A percentile compares a stretch with the other conserved stretches of the same genome.
phyloP scores from a whole-genome alignment of 768 basidiomycete genomes.

The Serendipita sp. region DNA sequence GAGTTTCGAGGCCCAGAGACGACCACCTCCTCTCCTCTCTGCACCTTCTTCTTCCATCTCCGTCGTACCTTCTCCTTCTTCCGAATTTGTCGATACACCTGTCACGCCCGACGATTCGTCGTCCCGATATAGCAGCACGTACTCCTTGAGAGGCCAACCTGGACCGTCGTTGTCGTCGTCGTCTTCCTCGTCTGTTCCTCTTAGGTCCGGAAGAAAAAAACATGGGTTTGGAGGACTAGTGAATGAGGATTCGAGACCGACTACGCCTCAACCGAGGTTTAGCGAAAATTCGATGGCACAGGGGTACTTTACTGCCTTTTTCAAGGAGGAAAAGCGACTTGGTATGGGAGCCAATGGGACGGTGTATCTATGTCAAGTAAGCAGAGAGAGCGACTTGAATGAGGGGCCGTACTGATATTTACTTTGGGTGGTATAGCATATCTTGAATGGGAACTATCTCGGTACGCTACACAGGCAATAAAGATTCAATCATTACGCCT shows the following conservation, averaged over 20 bases:
- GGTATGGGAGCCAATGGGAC: slow-evolving; percentile 94
- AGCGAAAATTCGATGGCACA: slow-evolving; percentile 65
- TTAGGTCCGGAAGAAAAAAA: slow-evolving; percentile 14
- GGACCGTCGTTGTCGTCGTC: too few relatives aligned
- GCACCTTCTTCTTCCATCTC: background rate
- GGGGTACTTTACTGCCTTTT: slow-evolving; percentile 87
- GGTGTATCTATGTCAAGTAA: slow-evolving; percentile 75
- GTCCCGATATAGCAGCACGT: too few relatives aligned
- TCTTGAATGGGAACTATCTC: slow-evolving; percentile 73
- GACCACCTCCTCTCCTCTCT: background rate
- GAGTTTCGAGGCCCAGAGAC: slow-evolving; percentile 22
- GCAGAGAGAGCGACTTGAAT: slow-evolving; percentile 13
- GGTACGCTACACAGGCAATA: slow-evolving; percentile 29
- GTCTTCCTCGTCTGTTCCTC: slow-evolving; percentile 26
- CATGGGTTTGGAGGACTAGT: background rate
- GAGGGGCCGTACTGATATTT: background rate
- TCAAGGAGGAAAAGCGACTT: slow-evolving; percentile 71
- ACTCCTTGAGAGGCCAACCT: too few relatives aligned
- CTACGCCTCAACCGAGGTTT: slow-evolving; percentile 23
- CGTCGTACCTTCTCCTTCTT: too few relatives aligned
- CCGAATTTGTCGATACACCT: too few relatives aligned
- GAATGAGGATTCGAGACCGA: background rate
- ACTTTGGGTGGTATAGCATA: slow-evolving; percentile 34
- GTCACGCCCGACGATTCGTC: slow-evolving; percentile 42
- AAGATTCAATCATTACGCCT: background rate